Evolutionary conservation across 495 filamentous ascomycete species (phyloP).

Genomic region (Oleoguttula mirabilis): DNA sequence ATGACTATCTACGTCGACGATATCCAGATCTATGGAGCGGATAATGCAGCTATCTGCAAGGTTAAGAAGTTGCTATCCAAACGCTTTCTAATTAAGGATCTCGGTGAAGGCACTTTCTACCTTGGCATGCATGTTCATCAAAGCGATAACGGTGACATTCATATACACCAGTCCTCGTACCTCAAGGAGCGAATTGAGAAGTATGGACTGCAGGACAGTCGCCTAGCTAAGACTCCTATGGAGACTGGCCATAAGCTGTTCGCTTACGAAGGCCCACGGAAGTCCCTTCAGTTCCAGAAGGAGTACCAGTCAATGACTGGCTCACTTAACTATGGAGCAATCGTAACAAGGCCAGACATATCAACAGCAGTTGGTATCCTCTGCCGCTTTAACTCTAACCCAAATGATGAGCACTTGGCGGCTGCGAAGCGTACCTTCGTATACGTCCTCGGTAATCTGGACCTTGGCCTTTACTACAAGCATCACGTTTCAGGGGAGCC

Average conservation of each 20-base stretch:
- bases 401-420: neutral
- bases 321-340: neutral
- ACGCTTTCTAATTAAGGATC: conserved; percentile 28
- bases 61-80: conserved; percentile 24
- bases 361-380: neutral
- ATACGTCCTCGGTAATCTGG: conserved; percentile 23
- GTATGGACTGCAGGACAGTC: neutral
- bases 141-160: neutral
- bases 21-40: conserved; percentile 24
- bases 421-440: conserved; percentile 17
- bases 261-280: neutral
- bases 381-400: conserved; percentile 1
- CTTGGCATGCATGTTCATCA: conserved; percentile 26
- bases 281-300: conserved; percentile 5
- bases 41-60: conserved; percentile 18
- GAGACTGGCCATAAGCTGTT: neutral
- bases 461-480: conserved; percentile 18
- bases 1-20: conserved; percentile 31
- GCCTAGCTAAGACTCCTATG: neutral
- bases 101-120: conserved; percentile 27
- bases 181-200: conserved; percentile 23
- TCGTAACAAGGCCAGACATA: conserved; percentile 2
- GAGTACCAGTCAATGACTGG: neutral
- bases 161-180: conserved; percentile 5
- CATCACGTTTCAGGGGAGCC: conserved; percentile 1